Evolutionary conservation across 192 early-diverging fungal genomes (phyloP).

Genomic region (Mortierella alpina): DNA sequence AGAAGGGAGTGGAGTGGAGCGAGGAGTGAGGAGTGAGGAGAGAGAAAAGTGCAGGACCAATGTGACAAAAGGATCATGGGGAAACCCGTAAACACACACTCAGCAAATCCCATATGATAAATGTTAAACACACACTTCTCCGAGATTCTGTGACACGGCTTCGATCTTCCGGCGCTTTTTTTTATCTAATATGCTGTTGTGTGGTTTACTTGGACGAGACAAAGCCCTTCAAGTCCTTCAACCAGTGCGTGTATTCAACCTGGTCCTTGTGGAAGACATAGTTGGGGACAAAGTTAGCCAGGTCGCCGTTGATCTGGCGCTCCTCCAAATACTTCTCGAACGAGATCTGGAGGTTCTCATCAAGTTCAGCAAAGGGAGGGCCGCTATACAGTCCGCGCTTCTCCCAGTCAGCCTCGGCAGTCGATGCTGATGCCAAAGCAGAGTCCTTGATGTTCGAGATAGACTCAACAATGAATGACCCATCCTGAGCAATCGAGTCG

Average conservation of each 20-base stretch:
- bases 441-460: constrained; percentile 77
- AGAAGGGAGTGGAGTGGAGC: constrained; percentile 7
- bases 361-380: constrained; percentile 91
- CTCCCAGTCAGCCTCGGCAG: constrained; percentile 90
- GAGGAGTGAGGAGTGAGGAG: neutral
- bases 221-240: constrained; percentile 83
- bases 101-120: neutral
- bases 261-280: constrained; percentile 97
- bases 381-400: constrained; percentile 89
- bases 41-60: constrained; percentile 4
- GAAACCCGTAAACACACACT: neutral
- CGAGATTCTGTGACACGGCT: neutral
- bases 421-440: constrained; percentile 68
- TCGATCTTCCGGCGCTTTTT: neutral
- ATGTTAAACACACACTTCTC: neutral
- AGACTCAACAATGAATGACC: constrained; percentile 86
- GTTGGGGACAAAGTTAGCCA: constrained; percentile 87
- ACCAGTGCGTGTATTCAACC: constrained; percentile 91
- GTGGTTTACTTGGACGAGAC: constrained; percentile 68
- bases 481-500: constrained; percentile 84
- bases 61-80: constrained; percentile 1
- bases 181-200: neutral
- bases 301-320: constrained; percentile 85
- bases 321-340: constrained; percentile 87
- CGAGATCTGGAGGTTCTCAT: constrained; percentile 78